phyloP scores from a whole-genome alignment of 208 protist genomes.

The Sergeia podlipaevii region DNA sequence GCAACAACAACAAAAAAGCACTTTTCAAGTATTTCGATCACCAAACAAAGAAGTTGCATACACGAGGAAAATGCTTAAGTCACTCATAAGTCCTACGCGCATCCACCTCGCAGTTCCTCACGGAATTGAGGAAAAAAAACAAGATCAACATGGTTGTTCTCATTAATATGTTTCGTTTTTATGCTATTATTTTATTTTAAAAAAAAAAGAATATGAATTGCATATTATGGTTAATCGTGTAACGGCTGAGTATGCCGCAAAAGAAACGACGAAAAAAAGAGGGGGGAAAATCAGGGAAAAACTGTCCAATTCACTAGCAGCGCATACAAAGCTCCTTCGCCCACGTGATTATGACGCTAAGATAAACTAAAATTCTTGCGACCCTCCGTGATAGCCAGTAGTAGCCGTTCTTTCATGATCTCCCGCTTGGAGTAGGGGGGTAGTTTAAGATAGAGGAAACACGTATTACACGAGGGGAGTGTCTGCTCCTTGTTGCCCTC shows the following conservation, averaged over 20 bases:
- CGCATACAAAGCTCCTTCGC: background rate
- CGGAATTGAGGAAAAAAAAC: too few relatives aligned
- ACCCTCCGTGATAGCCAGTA: slow-evolving; percentile 78
- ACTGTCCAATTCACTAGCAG: too few relatives aligned
- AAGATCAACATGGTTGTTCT: too few relatives aligned
- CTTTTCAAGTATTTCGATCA: too few relatives aligned
- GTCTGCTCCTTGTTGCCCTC: slow-evolving; percentile 56
- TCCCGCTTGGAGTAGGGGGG: slow-evolving; percentile 73
- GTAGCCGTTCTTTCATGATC: slow-evolving; percentile 67
- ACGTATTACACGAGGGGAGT: slow-evolving; percentile 90
- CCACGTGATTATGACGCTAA: slow-evolving; percentile 16
- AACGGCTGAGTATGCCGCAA: slow-evolving; percentile 2
- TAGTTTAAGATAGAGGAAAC: slow-evolving; percentile 90
- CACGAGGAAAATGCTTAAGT: too few relatives aligned
- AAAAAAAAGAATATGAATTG: background rate
- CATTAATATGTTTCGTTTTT: background rate
- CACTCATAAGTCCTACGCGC: too few relatives aligned
- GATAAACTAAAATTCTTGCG: slow-evolving; percentile 87
- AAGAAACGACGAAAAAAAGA: slow-evolving; percentile 9
- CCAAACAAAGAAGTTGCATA: too few relatives aligned
- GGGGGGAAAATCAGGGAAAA: background rate
- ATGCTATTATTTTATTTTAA: background rate
- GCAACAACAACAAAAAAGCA: too few relatives aligned
- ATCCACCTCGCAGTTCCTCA: too few relatives aligned
- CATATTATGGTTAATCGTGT: slow-evolving; percentile 2